A percentile compares a stretch with the other conserved stretches of the same genome.
Conservation (phyloP, 192 early-diverging fungal species). For the Mortierella antarctica region DNA sequence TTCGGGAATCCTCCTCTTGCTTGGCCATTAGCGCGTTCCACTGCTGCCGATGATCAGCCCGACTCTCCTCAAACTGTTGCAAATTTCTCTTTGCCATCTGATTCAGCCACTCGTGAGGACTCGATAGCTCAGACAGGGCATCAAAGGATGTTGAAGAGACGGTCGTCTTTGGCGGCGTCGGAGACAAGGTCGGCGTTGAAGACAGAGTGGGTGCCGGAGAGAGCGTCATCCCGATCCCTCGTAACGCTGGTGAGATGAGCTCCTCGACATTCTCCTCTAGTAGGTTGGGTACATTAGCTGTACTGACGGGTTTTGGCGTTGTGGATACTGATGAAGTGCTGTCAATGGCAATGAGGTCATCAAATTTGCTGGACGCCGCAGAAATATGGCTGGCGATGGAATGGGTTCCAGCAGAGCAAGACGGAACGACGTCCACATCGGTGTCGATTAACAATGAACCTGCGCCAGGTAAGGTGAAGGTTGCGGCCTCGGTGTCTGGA, state of each 20-base stretch:
- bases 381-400: too few relatives aligned
- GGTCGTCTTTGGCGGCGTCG: not conserved
- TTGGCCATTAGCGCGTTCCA: conserved; percentile 28
- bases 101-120: conserved; percentile 21
- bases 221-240: too few relatives aligned
- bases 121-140: conserved; percentile 14
- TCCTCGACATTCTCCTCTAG: not conserved
- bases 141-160: not conserved
- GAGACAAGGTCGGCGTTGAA: not conserved
- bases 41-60: not conserved
- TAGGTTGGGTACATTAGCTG: not conserved
- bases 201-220: not conserved
- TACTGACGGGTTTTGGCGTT: too few relatives aligned
- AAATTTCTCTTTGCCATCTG: conserved; percentile 3
- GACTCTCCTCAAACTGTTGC: conserved; percentile 18
- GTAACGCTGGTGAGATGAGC: too few relatives aligned
- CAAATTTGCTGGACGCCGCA: too few relatives aligned
- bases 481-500: too few relatives aligned
- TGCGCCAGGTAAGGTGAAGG: too few relatives aligned
- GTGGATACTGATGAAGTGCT: too few relatives aligned
- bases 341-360: too few relatives aligned
- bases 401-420: too few relatives aligned
- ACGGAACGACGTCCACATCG: too few relatives aligned
- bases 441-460: too few relatives aligned
- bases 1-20: conserved; percentile 23